These are phyloP conservation scores for Gossypium longicalyx DNA, from an alignment of 345 rosid species.

Conservation along the genomic window DNA sequence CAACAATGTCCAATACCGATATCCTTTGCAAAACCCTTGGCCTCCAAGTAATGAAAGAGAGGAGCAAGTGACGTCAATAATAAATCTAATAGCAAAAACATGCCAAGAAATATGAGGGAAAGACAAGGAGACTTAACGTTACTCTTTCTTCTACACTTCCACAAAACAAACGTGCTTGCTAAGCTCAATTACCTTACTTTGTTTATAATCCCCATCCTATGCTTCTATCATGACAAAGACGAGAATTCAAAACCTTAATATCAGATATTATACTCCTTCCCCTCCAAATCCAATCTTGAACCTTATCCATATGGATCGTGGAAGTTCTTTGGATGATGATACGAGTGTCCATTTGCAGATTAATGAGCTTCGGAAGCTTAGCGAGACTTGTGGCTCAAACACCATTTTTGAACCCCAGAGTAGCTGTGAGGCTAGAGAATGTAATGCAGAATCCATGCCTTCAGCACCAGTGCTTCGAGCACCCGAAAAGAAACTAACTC, in stretches of 20 bases:
- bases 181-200: slow-evolving; percentile 26
- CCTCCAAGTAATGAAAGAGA: slow-evolving; percentile 14
- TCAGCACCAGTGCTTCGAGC: slow-evolving; percentile 33
- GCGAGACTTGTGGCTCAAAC: slow-evolving; percentile 47
- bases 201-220: slow-evolving; percentile 1
- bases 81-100: not conserved
- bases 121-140: slow-evolving; percentile 30
- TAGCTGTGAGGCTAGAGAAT: slow-evolving; percentile 43
- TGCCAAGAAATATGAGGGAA: slow-evolving; percentile 22
- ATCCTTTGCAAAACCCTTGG: slow-evolving; percentile 7
- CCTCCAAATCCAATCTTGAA: not conserved
- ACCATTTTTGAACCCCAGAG: slow-evolving; percentile 51
- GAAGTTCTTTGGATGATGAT: slow-evolving; percentile 28
- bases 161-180: slow-evolving; percentile 35
- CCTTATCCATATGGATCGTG: too few species aligned
- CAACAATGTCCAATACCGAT: too few species aligned
- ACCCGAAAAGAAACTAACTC: slow-evolving; percentile 83
- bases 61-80: not conserved
- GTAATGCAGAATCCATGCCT: slow-evolving; percentile 32
- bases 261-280: not conserved
- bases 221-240: not conserved
- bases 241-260: not conserved
- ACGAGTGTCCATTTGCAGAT: slow-evolving; percentile 48
- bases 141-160: slow-evolving; percentile 42
- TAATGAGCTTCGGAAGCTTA: slow-evolving; percentile 38